Evolutionary conservation across 805 yeast species (phyloP).

Genomic region (Starmera caribaea): DNA sequence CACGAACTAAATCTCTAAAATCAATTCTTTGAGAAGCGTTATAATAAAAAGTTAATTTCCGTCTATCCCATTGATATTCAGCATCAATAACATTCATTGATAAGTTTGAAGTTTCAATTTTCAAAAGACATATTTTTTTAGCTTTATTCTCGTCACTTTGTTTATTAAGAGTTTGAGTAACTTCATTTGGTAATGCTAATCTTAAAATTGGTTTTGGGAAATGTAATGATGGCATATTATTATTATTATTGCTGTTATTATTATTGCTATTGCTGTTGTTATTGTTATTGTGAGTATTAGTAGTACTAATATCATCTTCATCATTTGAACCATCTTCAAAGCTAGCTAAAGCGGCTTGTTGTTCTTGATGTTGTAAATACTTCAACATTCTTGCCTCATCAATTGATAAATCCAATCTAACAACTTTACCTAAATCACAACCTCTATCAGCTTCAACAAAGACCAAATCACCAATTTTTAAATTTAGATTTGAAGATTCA

Average conservation of each 20-base stretch:
- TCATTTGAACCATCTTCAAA: slow-evolving; percentile 8
- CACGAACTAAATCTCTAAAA: slow-evolving; percentile 65
- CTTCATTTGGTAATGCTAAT: slow-evolving; percentile 68
- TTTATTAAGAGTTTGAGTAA: slow-evolving; percentile 50
- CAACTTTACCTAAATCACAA: slow-evolving; percentile 67
- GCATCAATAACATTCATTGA: slow-evolving; percentile 57
- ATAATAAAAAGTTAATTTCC: slow-evolving; percentile 67
- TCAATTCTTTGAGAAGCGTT: slow-evolving; percentile 61
- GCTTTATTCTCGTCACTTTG: slow-evolving; percentile 69
- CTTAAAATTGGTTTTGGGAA: slow-evolving; percentile 68
- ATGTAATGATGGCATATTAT: slow-evolving; percentile 14
- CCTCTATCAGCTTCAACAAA: slow-evolving; percentile 83
- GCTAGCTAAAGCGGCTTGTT: slow-evolving; percentile 38
- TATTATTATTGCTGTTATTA: not conserved
- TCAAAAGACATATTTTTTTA: slow-evolving; percentile 15
- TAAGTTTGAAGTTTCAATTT: slow-evolving; percentile 12
- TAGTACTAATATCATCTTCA: not conserved
- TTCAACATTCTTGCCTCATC: slow-evolving; percentile 65
- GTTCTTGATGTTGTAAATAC: slow-evolving; percentile 65
- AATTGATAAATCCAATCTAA: slow-evolving; percentile 53
- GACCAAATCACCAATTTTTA: slow-evolving; percentile 56
- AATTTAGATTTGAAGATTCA: slow-evolving; percentile 16
- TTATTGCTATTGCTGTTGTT: not conserved
- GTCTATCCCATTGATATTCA: slow-evolving; percentile 75
- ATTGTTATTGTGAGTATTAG: not conserved